Percentiles rank a stretch among this genome's conserved stretches.
phyloP scores from a whole-genome alignment of 176 grass and related monocot species.

The Luzula sylvatica region DNA sequence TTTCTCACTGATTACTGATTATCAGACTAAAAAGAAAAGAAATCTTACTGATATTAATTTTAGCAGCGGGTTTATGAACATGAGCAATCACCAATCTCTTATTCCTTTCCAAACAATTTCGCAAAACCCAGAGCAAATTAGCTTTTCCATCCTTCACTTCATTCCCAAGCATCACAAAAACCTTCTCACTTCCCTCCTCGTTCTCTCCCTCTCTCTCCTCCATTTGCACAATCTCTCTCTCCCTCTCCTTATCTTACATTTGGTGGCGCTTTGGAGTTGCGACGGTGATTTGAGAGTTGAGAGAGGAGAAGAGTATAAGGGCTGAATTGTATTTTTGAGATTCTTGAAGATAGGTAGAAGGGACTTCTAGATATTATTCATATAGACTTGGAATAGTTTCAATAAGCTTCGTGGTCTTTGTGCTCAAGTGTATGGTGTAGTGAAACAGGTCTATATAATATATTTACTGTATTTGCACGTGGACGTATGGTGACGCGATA shows the following conservation, averaged over 20 bases:
- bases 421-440: too few relatives aligned
- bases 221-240: slow-evolving; percentile 2
- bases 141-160: slow-evolving; percentile 36
- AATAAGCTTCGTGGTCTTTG: too few relatives aligned
- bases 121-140: slow-evolving; percentile 63
- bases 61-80: slow-evolving; percentile 40
- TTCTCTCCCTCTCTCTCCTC: slow-evolving; percentile 6
- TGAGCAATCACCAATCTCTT: slow-evolving; percentile 49
- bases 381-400: too few relatives aligned
- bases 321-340: not conserved
- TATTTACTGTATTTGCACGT: too few relatives aligned
- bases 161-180: slow-evolving; percentile 45
- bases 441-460: too few relatives aligned
- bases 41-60: slow-evolving; percentile 52
- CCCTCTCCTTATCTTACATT: too few relatives aligned
- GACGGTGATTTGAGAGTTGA: not conserved
- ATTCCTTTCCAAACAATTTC: slow-evolving; percentile 17
- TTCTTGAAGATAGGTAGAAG: not conserved
- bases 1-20: not conserved
- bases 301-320: not conserved
- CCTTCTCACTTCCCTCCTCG: slow-evolving; percentile 2
- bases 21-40: not conserved
- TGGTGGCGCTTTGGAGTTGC: too few relatives aligned
- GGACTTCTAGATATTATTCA: too few relatives aligned
- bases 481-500: too few relatives aligned